Evolutionary conservation across 2,329 filamentous ascomycete species (phyloP).

Genomic region (Remersonia thermophila): DNA sequence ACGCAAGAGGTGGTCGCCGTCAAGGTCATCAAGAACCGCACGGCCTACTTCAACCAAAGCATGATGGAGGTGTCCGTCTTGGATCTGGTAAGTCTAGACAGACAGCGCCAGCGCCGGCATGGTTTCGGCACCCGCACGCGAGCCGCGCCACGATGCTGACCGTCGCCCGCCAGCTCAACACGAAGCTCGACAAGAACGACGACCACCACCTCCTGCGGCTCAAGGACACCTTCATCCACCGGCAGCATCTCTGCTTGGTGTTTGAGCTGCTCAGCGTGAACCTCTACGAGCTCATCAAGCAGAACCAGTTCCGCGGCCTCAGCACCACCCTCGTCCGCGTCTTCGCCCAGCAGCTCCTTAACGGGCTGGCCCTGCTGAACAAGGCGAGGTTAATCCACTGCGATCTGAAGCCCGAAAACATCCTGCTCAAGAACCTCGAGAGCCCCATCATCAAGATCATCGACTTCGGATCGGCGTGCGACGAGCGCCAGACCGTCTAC

Average conservation of each 20-base stretch:
- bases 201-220: constrained; percentile 90
- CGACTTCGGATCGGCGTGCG: constrained; percentile 96
- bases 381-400: constrained; percentile 97
- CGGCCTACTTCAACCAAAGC: constrained; percentile 98
- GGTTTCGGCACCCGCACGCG: constrained; percentile 17
- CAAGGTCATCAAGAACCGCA: constrained; percentile 98
- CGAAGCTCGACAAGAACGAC: constrained; percentile 97
- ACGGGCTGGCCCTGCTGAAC: constrained; percentile 81
- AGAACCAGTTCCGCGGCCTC: constrained; percentile 94
- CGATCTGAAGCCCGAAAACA: constrained; percentile 96
- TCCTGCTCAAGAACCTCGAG: constrained; percentile 92
- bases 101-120: too few relatives aligned
- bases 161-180: constrained; percentile 59
- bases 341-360: constrained; percentile 92
- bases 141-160: constrained; percentile 6
- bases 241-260: constrained; percentile 90
- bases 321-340: constrained; percentile 95
- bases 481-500: constrained; percentile 96
- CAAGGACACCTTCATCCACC: constrained; percentile 96
- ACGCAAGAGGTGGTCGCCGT: constrained; percentile 97
- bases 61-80: constrained; percentile 99
- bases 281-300: constrained; percentile 96
- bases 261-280: constrained; percentile 97
- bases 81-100: constrained; percentile 65
- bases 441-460: constrained; percentile 99